Evolutionary conservation across 176 grass and related monocot species (phyloP).

Genomic region (Aegilops sharonensis): DNA sequence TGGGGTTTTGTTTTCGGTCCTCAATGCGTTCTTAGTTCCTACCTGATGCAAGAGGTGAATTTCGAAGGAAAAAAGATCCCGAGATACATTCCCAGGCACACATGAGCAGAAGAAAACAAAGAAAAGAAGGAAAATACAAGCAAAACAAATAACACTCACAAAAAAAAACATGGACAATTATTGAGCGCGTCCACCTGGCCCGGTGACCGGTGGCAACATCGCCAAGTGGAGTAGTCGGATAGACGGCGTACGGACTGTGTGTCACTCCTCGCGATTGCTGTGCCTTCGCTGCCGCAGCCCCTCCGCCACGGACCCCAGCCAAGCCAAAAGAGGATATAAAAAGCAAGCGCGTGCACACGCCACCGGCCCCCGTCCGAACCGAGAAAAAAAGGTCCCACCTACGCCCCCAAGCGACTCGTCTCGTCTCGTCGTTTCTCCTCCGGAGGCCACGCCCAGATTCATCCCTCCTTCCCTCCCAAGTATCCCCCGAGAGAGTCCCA

Average conservation of each 20-base stretch:
- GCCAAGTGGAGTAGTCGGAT: neutral
- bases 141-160: too few relatives aligned
- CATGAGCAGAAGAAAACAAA: too few relatives aligned
- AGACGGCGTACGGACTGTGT: neutral
- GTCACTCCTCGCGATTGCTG: neutral
- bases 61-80: too few relatives aligned
- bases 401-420: neutral
- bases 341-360: neutral
- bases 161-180: neutral
- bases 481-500: too few relatives aligned
- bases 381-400: neutral
- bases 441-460: constrained; percentile 1
- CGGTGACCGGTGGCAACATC: too few relatives aligned
- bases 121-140: too few relatives aligned
- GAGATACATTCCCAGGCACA: too few relatives aligned
- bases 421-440: constrained; percentile 12
- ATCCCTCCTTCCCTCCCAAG: neutral
- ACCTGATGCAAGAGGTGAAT: too few relatives aligned
- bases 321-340: constrained; percentile 20
- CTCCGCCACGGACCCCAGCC: neutral
- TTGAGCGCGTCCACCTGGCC: neutral
- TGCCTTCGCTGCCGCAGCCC: neutral
- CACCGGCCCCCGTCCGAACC: neutral
- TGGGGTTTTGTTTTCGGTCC: too few relatives aligned
- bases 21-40: too few relatives aligned